phyloP scores from a whole-genome alignment of 1,284 basidiomycete genomes.

The Cryptococcus hybrid region DNA sequence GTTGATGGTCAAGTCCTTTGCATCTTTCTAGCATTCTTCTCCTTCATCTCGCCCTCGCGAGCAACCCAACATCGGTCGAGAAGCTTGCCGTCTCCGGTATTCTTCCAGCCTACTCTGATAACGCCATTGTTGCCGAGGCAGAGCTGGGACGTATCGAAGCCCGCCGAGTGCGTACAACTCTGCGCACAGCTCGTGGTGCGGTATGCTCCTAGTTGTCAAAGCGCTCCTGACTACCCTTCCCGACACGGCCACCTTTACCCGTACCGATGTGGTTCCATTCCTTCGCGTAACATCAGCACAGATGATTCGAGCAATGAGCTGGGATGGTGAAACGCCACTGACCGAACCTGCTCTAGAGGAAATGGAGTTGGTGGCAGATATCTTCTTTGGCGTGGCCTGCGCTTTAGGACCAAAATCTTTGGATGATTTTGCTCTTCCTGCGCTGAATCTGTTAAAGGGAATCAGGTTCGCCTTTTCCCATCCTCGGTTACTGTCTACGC shows the following conservation, averaged over 20 bases:
- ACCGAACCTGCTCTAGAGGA: conserved; percentile 73
- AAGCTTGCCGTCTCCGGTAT: conserved; percentile 79
- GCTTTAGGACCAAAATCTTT: conserved; percentile 55
- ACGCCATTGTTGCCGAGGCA: conserved; percentile 70
- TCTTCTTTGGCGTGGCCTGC: conserved; percentile 67
- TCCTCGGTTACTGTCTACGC: conserved; percentile 76
- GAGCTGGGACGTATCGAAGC: conserved; percentile 72
- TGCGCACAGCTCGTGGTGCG: conserved; percentile 72
- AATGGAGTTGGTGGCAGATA: conserved; percentile 69
- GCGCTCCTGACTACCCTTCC: conserved; percentile 59
- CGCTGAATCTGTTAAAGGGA: conserved; percentile 75
- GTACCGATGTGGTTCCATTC: conserved; percentile 79
- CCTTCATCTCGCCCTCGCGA: conserved; percentile 83
- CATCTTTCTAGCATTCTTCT: conserved; percentile 75
- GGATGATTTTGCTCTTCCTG: conserved; percentile 63
- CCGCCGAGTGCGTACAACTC: conserved; percentile 57
- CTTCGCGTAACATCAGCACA: conserved; percentile 81
- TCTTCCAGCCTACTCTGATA: conserved; percentile 77
- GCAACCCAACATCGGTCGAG: conserved; percentile 73
- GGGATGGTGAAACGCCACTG: conserved; percentile 73
- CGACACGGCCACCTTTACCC: conserved; percentile 69
- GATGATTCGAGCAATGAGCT: conserved; percentile 69
- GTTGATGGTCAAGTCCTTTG: conserved; percentile 41
- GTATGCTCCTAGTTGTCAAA: conserved; percentile 77
- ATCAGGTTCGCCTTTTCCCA: conserved; percentile 87